phyloP scores from a whole-genome alignment of 305 asterid species.

The Ajuga reptans region DNA sequence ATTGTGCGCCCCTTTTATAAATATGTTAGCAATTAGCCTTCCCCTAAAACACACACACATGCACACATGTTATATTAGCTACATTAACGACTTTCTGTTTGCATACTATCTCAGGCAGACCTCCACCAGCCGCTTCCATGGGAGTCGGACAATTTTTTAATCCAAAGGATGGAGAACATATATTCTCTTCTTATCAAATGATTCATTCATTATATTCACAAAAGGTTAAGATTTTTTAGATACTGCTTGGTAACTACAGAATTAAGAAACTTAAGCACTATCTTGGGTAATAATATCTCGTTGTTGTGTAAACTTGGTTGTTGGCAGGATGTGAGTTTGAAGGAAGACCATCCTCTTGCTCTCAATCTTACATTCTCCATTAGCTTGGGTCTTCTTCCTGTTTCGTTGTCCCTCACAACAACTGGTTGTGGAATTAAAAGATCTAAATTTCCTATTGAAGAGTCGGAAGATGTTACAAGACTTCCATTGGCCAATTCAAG shows the following conservation, averaged over 20 bases:
- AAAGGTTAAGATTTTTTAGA: constrained; percentile 41
- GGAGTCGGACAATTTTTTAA: constrained; percentile 96
- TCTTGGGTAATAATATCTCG: constrained; percentile 12
- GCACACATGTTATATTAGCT: neutral
- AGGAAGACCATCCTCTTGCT: constrained; percentile 93
- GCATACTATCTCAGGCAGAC: constrained; percentile 93
- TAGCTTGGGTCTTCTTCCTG: constrained; percentile 93
- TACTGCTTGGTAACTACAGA: constrained; percentile 21
- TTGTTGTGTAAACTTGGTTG: constrained; percentile 30
- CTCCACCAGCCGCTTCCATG: constrained; percentile 98
- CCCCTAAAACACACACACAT: too few relatives aligned
- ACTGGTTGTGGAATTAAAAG: constrained; percentile 85
- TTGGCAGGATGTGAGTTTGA: constrained; percentile 58
- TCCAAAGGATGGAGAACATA: constrained; percentile 58
- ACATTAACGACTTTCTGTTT: constrained; percentile 26
- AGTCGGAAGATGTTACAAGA: constrained; percentile 42
- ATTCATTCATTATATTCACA: constrained; percentile 44
- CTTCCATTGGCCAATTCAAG: constrained; percentile 34
- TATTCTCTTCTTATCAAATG: constrained; percentile 49
- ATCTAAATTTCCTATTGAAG: constrained; percentile 65
- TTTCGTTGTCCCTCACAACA: constrained; percentile 55
- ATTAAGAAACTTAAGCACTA: constrained; percentile 15
- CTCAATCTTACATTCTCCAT: constrained; percentile 65
- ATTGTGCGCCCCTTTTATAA: too few relatives aligned
- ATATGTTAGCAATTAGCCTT: too few relatives aligned